Evolutionary conservation across 495 filamentous ascomycete genomes (phyloP).

Genomic region (Annulohypoxylon stygium): DNA sequence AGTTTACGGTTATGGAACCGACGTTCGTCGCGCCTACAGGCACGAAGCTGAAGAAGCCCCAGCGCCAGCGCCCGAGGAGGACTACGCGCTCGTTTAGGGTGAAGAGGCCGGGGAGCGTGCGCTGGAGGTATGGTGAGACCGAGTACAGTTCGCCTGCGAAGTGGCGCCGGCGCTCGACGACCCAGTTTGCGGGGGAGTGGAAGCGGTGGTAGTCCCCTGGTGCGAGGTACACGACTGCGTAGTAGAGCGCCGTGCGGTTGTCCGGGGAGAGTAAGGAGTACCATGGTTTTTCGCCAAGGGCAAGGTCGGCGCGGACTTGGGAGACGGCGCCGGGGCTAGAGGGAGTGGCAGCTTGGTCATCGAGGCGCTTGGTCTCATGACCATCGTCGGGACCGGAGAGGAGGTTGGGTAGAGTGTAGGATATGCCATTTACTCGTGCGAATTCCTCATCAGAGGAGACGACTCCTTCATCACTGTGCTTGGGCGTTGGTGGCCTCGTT

Average conservation of each 20-base stretch:
- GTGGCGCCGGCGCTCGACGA: conserved; percentile 89
- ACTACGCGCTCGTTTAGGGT: conserved; percentile 97
- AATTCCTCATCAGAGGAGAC: conserved; percentile 89
- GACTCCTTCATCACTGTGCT: conserved; percentile 68
- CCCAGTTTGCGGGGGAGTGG: conserved; percentile 94
- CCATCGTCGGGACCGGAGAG: conserved; percentile 71
- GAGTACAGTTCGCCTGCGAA: conserved; percentile 97
- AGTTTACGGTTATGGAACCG: conserved; percentile 96
- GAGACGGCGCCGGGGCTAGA: conserved; percentile 77
- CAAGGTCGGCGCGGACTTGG: conserved; percentile 86
- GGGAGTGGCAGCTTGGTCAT: conserved; percentile 64
- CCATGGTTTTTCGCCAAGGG: conserved; percentile 80
- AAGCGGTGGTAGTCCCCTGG: conserved; percentile 99
- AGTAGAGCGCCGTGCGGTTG: conserved; percentile 80
- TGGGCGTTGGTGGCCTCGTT: conserved; percentile 34
- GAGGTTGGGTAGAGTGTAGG: conserved; percentile 91
- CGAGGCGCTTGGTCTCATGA: conserved; percentile 62
- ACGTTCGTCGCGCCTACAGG: conserved; percentile 99
- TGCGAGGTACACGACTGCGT: conserved; percentile 96
- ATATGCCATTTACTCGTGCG: conserved; percentile 94
- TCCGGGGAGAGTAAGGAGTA: conserved; percentile 73
- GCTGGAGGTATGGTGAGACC: conserved; percentile 93
- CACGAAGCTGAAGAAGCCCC: conserved; percentile 96
- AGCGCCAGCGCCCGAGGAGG: conserved; percentile 92
- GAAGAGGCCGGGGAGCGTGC: conserved; percentile 91